These are phyloP conservation scores for Rhodomyrtus tomentosa DNA, from an alignment of 345 rosid species.

Conservation along the genomic window DNA sequence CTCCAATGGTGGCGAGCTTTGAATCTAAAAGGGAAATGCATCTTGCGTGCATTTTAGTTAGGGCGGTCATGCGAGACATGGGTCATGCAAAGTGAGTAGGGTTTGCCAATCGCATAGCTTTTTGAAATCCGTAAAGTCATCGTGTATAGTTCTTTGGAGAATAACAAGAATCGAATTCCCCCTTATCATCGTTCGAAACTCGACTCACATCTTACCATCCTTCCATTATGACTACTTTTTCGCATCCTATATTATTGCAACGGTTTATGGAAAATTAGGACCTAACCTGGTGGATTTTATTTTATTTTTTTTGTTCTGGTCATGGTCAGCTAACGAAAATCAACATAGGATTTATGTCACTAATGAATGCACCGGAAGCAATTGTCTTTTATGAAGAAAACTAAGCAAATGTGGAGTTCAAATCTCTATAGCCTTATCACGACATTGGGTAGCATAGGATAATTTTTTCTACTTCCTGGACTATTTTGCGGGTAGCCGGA, in stretches of 20 bases:
- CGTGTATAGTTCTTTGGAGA: not conserved
- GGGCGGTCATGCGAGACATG: not conserved
- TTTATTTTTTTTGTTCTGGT: too few relatives aligned
- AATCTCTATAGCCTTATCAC: not conserved
- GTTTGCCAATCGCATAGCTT: not conserved
- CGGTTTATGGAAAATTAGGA: not conserved
- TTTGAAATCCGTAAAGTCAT: not conserved
- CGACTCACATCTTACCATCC: not conserved
- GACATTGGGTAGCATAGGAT: not conserved
- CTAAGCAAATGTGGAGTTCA: not conserved
- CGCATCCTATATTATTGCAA: not conserved
- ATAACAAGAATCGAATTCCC: not conserved
- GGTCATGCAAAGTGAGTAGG: not conserved
- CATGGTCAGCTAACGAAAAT: not conserved
- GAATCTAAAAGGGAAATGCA: not conserved
- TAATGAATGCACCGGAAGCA: not conserved
- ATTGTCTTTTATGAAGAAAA: not conserved
- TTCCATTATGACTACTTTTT: fast-evolving
- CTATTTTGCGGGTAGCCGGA: too few relatives aligned
- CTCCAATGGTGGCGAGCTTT: not conserved
- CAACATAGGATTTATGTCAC: not conserved
- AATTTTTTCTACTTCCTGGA: not conserved
- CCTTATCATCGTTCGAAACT: not conserved
- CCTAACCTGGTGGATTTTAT: too few relatives aligned
- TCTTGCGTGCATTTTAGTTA: not conserved